These are phyloP conservation scores for Lathyrus tuberosus DNA, from an alignment of 306 rosid genomes.

Conservation along the genomic window DNA sequence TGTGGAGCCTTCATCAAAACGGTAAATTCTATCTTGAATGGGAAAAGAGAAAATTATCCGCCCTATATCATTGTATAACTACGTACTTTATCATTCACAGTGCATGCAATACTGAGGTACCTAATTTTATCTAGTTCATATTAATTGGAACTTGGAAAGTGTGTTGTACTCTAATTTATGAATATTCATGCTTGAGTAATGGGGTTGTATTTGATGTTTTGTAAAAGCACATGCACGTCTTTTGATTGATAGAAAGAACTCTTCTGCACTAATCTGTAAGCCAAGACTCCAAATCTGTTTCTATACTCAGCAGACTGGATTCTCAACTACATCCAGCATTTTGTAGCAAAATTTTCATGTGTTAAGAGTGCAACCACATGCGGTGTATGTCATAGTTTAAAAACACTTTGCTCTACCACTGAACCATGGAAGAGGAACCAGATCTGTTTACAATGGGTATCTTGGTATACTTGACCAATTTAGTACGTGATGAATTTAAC, in stretches of 20 bases:
- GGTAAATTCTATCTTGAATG: conserved; percentile 49
- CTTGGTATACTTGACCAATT: neutral
- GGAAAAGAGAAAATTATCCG: neutral
- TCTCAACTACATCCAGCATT: neutral
- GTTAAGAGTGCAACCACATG: neutral
- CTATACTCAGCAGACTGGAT: neutral
- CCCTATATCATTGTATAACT: conserved; percentile 19
- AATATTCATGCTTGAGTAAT: neutral
- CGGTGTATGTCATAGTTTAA: neutral
- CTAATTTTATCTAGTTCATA: conserved; percentile 17
- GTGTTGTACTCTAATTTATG: conserved; percentile 9
- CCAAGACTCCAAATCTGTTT: neutral
- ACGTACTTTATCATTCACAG: conserved; percentile 25
- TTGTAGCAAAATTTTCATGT: neutral
- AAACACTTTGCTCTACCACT: neutral
- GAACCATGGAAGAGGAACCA: neutral
- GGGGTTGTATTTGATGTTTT: neutral
- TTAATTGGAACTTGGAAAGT: neutral
- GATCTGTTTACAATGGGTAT: neutral
- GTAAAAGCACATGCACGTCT: neutral
- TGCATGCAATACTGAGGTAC: conserved; percentile 26
- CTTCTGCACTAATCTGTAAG: neutral
- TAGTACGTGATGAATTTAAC: neutral
- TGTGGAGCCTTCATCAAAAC: conserved; percentile 51
- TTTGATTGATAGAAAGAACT: neutral